These are phyloP conservation scores for Cryptosporidium meleagridis DNA, from an alignment of 169 alveolate species.

Conservation along the genomic window DNA sequence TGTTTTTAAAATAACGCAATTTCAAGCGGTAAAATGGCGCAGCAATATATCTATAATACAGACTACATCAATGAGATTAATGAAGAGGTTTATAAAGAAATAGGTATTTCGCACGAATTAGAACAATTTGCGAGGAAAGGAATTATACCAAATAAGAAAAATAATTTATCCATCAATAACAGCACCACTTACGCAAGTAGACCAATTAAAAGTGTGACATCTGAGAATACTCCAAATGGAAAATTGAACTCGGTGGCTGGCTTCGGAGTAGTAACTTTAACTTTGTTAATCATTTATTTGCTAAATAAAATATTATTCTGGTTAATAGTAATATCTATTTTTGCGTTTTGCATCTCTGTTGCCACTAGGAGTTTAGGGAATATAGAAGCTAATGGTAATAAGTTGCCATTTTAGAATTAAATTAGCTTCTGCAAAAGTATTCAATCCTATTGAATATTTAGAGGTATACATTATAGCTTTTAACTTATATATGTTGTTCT, in stretches of 20 bases:
- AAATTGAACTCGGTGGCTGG: slow-evolving; percentile 22
- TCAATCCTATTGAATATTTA: background rate
- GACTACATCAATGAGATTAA: slow-evolving; percentile 30
- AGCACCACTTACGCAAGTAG: background rate
- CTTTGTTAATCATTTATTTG: slow-evolving; percentile 23
- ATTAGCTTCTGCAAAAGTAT: background rate
- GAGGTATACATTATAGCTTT: background rate
- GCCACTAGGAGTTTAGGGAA: background rate
- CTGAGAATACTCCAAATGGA: background rate
- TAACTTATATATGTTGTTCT: slow-evolving; percentile 10
- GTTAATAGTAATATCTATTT: slow-evolving; percentile 6
- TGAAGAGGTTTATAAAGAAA: slow-evolving; percentile 23
- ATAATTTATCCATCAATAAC: background rate
- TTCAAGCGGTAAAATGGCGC: slow-evolving; percentile 54
- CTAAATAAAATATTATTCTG: slow-evolving; percentile 32
- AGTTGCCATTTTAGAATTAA: background rate
- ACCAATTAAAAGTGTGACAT: background rate
- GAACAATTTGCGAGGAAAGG: slow-evolving; percentile 5
- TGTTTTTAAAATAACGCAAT: background rate
- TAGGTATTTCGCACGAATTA: background rate
- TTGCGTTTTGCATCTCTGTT: background rate
- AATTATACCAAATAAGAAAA: background rate
- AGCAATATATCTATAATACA: slow-evolving; percentile 30
- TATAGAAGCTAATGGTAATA: background rate
- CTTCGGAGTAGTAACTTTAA: slow-evolving; percentile 1